These are phyloP conservation scores for Excoecaria agallocha DNA, from an alignment of 345 rosid species.

Conservation along the genomic window DNA sequence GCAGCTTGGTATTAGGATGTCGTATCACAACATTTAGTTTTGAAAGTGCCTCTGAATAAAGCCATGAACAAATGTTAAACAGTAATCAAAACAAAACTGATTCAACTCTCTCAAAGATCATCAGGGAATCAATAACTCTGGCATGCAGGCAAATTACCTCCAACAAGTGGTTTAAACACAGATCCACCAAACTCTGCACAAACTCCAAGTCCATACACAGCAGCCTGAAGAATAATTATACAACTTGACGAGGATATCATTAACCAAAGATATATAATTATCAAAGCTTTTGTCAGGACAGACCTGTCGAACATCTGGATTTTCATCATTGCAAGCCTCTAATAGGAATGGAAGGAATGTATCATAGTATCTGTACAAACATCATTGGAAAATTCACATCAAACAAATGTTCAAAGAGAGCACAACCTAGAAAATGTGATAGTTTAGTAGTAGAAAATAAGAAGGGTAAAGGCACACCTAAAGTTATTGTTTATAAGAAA, in stretches of 20 bases:
- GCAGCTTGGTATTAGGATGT: slow-evolving; percentile 69
- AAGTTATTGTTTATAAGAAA: too few relatives aligned
- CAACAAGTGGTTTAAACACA: slow-evolving; percentile 86
- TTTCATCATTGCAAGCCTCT: slow-evolving; percentile 97
- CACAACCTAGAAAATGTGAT: background rate
- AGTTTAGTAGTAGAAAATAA: too few relatives aligned
- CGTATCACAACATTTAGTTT: slow-evolving; percentile 83
- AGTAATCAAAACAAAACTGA: background rate
- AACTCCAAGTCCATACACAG: slow-evolving; percentile 98
- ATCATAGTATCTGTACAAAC: slow-evolving; percentile 74
- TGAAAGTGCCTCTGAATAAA: slow-evolving; percentile 83
- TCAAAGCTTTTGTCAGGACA: slow-evolving; percentile 5
- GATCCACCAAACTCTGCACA: slow-evolving; percentile 99
- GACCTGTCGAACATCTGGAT: slow-evolving; percentile 97
- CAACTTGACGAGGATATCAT: slow-evolving; percentile 7
- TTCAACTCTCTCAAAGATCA: slow-evolving; percentile 4
- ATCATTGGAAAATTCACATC: slow-evolving; percentile 19
- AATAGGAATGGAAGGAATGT: slow-evolving; percentile 92
- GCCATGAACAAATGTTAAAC: slow-evolving; percentile 26
- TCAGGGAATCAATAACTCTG: background rate
- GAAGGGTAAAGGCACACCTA: too few relatives aligned
- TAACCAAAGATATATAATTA: slow-evolving; percentile 9
- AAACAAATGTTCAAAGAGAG: slow-evolving; percentile 13
- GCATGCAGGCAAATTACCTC: slow-evolving; percentile 53
- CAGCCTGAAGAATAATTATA: slow-evolving; percentile 61